phyloP scores from a whole-genome alignment of 768 basidiomycete genomes.

The Myochromella boudieri region DNA sequence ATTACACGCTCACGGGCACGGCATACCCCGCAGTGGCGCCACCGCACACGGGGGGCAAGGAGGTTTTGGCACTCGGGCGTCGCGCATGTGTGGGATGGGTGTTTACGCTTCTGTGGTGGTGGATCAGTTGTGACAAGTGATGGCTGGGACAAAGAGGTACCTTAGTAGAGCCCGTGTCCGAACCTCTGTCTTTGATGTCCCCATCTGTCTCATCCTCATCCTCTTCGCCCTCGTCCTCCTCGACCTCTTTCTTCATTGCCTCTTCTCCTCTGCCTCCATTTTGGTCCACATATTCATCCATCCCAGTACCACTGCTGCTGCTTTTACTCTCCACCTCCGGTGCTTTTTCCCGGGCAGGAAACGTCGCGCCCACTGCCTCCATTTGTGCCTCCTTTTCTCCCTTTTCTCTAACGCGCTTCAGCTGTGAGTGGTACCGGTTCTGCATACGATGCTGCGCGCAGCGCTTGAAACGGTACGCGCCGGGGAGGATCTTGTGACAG shows the following conservation, averaged over 20 bases:
- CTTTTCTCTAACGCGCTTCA: constrained; percentile 45
- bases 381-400: constrained; percentile 10
- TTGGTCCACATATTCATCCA: no score
- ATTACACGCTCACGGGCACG: constrained; percentile 33
- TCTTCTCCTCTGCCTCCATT: constrained; percentile 12
- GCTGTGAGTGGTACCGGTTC: constrained; percentile 50
- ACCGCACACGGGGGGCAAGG: constrained; percentile 38
- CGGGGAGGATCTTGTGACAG: constrained; percentile 50
- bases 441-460: constrained; percentile 59
- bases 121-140: background rate
- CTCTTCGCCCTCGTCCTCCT: constrained; percentile 4
- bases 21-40: constrained; percentile 51
- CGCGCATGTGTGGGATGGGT: constrained; percentile 32
- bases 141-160: no score
- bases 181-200: no score
- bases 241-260: constrained; percentile 8
- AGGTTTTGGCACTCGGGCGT: constrained; percentile 44
- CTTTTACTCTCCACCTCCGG: no score
- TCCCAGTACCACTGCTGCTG: no score
- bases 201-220: background rate
- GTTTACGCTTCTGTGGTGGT: constrained; percentile 13
- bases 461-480: constrained; percentile 47
- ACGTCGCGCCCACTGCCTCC: no score
- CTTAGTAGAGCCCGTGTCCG: no score
- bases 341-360: no score